A percentile compares a stretch with the other conserved stretches of the same genome.
phyloP scores from a whole-genome alignment of 2,329 filamentous ascomycete species.

The Chalara sp. region DNA sequence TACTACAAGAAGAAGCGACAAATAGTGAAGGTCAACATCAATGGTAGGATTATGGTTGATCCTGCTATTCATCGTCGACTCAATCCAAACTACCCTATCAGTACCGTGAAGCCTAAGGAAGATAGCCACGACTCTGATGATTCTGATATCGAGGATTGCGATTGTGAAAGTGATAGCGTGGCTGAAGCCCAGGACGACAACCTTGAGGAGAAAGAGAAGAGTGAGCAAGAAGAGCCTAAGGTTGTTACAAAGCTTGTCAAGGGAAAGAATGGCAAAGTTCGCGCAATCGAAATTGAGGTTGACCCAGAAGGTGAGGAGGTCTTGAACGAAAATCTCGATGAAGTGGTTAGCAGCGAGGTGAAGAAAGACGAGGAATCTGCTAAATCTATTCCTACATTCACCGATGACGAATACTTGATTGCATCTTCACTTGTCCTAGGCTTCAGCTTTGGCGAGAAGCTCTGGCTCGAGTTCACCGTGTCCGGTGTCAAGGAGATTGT shows the following conservation, averaged over 20 bases:
- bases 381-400: slow-evolving; percentile 49
- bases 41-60: slow-evolving; percentile 84
- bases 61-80: slow-evolving; percentile 74
- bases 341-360: slow-evolving; percentile 31
- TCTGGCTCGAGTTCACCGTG: slow-evolving; percentile 84
- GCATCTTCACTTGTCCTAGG: slow-evolving; percentile 80
- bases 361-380: slow-evolving; percentile 24
- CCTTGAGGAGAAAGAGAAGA: slow-evolving; percentile 13
- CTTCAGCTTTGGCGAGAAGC: slow-evolving; percentile 81
- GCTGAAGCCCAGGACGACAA: slow-evolving; percentile 23
- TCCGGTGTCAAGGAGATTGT: slow-evolving; percentile 72
- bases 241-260: slow-evolving; percentile 28
- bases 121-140: slow-evolving; percentile 48
- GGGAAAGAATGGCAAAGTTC: slow-evolving; percentile 43
- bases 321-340: slow-evolving; percentile 50
- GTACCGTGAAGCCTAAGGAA: slow-evolving; percentile 66
- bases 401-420: slow-evolving; percentile 77
- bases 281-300: slow-evolving; percentile 46
- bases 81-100: slow-evolving; percentile 79
- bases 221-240: slow-evolving; percentile 23
- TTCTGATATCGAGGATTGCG: slow-evolving; percentile 35
- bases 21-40: slow-evolving; percentile 74
- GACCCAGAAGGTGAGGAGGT: slow-evolving; percentile 49
- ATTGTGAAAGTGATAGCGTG: slow-evolving; percentile 22
- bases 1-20: slow-evolving; percentile 76